phyloP scores from a whole-genome alignment of 768 basidiomycete genomes.

The Tricholoma terreum region DNA sequence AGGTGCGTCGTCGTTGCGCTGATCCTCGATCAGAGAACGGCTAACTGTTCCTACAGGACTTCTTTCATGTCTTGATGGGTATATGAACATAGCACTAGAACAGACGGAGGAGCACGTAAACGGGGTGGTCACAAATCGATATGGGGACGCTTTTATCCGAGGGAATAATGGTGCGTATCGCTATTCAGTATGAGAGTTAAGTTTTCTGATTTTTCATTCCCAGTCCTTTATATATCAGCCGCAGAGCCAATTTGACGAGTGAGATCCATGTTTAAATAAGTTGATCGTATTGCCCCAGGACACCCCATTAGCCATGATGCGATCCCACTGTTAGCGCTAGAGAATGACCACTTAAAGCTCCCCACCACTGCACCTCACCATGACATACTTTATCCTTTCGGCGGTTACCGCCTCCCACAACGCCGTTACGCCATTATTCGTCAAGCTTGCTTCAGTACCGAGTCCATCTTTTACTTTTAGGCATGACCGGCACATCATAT shows the following conservation, averaged over 20 bases:
- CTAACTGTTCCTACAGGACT: conserved; percentile 52
- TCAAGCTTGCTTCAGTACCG: too few relatives aligned
- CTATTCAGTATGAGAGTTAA: neutral
- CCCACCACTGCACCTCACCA: too few relatives aligned
- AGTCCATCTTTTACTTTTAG: too few relatives aligned
- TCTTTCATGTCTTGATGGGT: conserved; percentile 93
- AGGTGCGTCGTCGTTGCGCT: conserved; percentile 46
- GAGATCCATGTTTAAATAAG: neutral
- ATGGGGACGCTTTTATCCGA: conserved; percentile 94
- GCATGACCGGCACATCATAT: too few relatives aligned
- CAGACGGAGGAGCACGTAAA: conserved; percentile 96
- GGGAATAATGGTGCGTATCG: conserved; percentile 77
- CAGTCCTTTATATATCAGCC: conserved; percentile 80
- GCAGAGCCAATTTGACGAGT: conserved; percentile 50
- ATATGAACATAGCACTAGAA: conserved; percentile 99
- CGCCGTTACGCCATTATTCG: too few relatives aligned
- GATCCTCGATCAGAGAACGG: neutral
- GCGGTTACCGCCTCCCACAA: too few relatives aligned
- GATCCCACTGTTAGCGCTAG: too few relatives aligned
- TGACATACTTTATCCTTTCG: too few relatives aligned
- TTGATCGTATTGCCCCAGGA: too few relatives aligned
- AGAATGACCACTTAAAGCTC: too few relatives aligned
- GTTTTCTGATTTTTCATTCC: conserved; percentile 3
- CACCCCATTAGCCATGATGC: too few relatives aligned
- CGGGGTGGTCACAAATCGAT: conserved; percentile 81